Evolutionary conservation across 345 rosid genomes (phyloP).

Genomic region (Geranium rotundifolium): DNA sequence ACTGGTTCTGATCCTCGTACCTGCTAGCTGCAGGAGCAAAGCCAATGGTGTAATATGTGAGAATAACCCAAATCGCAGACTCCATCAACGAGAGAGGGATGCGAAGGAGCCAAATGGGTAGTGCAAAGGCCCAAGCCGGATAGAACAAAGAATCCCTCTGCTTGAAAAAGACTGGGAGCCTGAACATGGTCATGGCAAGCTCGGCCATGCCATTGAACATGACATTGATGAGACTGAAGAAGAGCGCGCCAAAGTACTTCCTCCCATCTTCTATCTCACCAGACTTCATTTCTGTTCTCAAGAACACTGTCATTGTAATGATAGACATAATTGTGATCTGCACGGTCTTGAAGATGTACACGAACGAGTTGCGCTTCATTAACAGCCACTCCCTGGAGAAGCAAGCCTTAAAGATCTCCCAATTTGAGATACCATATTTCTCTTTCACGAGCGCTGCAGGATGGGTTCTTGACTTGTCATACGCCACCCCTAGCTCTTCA

Average conservation of each 20-base stretch:
- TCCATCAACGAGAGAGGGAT: slow-evolving; percentile 49
- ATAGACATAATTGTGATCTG: slow-evolving; percentile 22
- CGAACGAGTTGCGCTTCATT: slow-evolving; percentile 20
- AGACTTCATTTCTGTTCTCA: slow-evolving; percentile 23
- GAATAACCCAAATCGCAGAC: slow-evolving; percentile 37
- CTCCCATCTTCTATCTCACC: slow-evolving; percentile 18
- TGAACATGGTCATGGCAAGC: slow-evolving; percentile 54
- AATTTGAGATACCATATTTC: slow-evolving; percentile 22
- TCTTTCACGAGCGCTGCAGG: slow-evolving; percentile 26
- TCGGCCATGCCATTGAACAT: slow-evolving; percentile 45
- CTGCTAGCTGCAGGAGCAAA: slow-evolving; percentile 34
- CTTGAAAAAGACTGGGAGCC: slow-evolving; percentile 73
- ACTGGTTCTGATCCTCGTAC: slow-evolving; percentile 14
- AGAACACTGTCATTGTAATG: slow-evolving; percentile 20
- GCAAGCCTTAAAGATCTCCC: slow-evolving; percentile 27
- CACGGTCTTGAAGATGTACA: slow-evolving; percentile 17
- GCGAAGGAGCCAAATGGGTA: slow-evolving; percentile 46
- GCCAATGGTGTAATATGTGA: slow-evolving; percentile 46
- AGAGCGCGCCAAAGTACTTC: slow-evolving; percentile 43
- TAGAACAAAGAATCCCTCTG: slow-evolving; percentile 52
- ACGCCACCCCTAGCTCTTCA: slow-evolving; percentile 13
- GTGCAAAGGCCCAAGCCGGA: slow-evolving; percentile 55
- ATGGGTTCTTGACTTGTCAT: slow-evolving; percentile 15
- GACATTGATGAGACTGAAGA: slow-evolving; percentile 32
- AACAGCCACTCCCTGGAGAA: slow-evolving; percentile 18